phyloP scores from a whole-genome alignment of 2,329 filamentous ascomycete genomes.

The Podosphaera leucotricha region DNA sequence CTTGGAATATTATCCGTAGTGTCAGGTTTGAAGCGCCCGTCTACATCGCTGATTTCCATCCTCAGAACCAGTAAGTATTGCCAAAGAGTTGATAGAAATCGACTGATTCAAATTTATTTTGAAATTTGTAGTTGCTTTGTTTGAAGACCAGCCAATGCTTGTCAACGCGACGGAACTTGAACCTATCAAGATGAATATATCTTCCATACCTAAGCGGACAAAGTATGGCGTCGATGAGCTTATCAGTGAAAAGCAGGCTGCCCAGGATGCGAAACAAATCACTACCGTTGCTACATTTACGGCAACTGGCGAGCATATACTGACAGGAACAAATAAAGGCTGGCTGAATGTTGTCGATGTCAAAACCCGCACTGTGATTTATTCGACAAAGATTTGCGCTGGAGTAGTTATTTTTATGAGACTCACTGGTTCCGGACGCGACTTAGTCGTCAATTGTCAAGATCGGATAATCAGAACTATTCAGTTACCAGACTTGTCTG shows the following conservation, averaged over 20 bases:
- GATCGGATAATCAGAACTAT: constrained; percentile 91
- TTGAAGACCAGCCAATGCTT: constrained; percentile 76
- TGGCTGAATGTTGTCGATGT: constrained; percentile 90
- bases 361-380: constrained; percentile 56
- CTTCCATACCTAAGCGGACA: constrained; percentile 58
- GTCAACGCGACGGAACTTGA: constrained; percentile 53
- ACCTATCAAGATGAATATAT: constrained; percentile 52
- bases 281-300: constrained; percentile 87
- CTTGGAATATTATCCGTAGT: constrained; percentile 46
- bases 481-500: constrained; percentile 55
- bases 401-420: constrained; percentile 76
- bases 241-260: constrained; percentile 59
- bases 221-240: constrained; percentile 46
- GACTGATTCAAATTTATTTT: constrained; percentile 26
- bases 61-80: constrained; percentile 53
- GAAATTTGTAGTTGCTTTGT: constrained; percentile 73
- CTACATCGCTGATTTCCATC: constrained; percentile 89
- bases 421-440: constrained; percentile 61
- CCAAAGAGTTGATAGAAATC: neutral
- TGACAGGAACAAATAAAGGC: constrained; percentile 84
- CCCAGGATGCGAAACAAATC: constrained; percentile 82
- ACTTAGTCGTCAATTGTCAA: constrained; percentile 77
- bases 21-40: constrained; percentile 82
- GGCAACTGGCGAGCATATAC: constrained; percentile 61
- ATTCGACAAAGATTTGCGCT: constrained; percentile 69